Percentiles rank a stretch among this genome's conserved stretches.
These are phyloP conservation scores for Beauveria australis DNA, from an alignment of 2,329 filamentous ascomycete genomes.

Conservation along the genomic window DNA sequence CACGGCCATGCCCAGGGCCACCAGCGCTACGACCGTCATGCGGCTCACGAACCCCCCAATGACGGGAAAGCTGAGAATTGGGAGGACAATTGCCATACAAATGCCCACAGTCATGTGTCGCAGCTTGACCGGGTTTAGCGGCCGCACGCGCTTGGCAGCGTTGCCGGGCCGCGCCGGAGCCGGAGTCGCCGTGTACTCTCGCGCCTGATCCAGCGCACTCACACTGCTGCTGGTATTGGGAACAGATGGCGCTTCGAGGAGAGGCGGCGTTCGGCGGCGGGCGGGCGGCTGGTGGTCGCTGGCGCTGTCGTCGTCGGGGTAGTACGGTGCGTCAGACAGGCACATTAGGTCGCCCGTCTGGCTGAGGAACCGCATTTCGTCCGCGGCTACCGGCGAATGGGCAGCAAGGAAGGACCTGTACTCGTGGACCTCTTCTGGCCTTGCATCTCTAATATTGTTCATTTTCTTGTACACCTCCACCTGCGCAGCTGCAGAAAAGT, in stretches of 20 bases:
- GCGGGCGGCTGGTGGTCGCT: neutral
- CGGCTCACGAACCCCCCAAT: conserved; percentile 49
- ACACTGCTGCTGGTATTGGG: neutral
- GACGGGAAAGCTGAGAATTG: conserved; percentile 49
- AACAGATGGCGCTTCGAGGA: neutral
- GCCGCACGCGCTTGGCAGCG: neutral
- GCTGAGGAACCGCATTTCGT: conserved; percentile 54
- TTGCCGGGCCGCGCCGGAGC: neutral
- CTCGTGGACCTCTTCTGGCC: conserved; percentile 24
- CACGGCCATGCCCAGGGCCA: conserved; percentile 36
- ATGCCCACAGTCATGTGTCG: conserved; percentile 15
- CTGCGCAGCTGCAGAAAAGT: conserved; percentile 35
- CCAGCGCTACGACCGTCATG: conserved; percentile 48
- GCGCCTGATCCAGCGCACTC: neutral
- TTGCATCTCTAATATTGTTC: neutral
- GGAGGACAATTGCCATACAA: conserved; percentile 38
- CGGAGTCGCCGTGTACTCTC: neutral
- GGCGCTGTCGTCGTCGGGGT: neutral
- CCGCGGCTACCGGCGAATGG: conserved; percentile 46
- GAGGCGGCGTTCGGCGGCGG: neutral
- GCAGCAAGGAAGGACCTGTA: conserved; percentile 47
- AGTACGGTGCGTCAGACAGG: conserved; percentile 14
- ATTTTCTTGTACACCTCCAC: neutral
- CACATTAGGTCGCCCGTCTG: conserved; percentile 46
- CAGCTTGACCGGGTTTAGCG: neutral